Evolutionary conservation across 108 stramenopile species (phyloP).

Genomic region (Cyclostephanos tholiformis): DNA sequence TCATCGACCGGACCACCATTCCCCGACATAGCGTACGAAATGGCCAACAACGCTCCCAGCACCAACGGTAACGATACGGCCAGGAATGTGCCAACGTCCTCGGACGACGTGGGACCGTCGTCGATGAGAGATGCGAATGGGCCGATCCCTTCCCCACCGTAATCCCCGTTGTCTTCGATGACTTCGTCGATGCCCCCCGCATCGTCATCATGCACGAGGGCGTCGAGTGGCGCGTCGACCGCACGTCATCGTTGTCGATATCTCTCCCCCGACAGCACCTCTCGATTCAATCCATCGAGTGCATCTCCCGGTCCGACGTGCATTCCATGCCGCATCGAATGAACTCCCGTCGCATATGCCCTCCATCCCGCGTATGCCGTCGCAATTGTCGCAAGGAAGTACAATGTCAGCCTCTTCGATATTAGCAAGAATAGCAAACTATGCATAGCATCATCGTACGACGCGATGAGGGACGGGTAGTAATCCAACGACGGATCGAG

Average conservation of each 20-base stretch:
- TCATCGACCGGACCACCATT: too few species aligned
- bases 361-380: constrained; percentile 34
- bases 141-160: not conserved
- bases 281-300: constrained; percentile 37
- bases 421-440: constrained; percentile 20
- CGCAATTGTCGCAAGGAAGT: constrained; percentile 27
- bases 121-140: constrained; percentile 29
- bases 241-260: too few species aligned
- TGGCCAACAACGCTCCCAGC: constrained; percentile 24
- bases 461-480: constrained; percentile 1
- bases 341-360: constrained; percentile 6
- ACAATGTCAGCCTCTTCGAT: constrained; percentile 33
- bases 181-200: not conserved
- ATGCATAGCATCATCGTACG: constrained; percentile 27
- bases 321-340: not conserved
- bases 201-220: not conserved
- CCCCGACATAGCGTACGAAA: constrained; percentile 14
- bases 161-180: not conserved
- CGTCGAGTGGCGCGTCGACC: not conserved
- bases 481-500: not conserved
- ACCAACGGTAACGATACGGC: constrained; percentile 27
- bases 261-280: constrained; percentile 27
- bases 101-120: constrained; percentile 20
- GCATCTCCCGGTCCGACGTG: constrained; percentile 31
- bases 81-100: constrained; percentile 12